Percentiles rank a stretch among this genome's conserved stretches.
Evolutionary conservation across 192 early-diverging fungal genomes (phyloP).

Genomic region (Gorgonomyces haynaldii): DNA sequence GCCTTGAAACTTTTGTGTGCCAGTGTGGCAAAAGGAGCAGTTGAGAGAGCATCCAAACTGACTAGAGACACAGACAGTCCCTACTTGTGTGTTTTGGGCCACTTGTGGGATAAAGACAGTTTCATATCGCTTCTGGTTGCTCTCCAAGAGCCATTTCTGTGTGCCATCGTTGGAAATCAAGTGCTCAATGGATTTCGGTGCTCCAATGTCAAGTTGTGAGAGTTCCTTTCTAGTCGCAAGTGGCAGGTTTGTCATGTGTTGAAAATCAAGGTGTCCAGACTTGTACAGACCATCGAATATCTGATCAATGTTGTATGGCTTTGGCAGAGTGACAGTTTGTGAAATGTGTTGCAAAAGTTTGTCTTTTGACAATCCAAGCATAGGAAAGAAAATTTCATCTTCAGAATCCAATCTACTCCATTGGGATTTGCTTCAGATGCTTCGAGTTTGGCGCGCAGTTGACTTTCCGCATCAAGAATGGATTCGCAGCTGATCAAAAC

Average conservation of each 20-base stretch:
- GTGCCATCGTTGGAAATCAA: constrained; percentile 30
- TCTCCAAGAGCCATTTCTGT: constrained; percentile 27
- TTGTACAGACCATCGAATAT: not conserved
- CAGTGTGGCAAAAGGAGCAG: constrained; percentile 84
- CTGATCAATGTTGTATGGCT: not conserved
- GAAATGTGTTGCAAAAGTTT: too few species aligned
- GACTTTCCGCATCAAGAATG: too few species aligned
- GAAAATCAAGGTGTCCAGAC: not conserved
- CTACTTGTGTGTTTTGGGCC: constrained; percentile 13
- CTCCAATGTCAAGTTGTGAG: constrained; percentile 1
- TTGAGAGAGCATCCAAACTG: constrained; percentile 80
- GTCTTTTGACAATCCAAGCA: too few species aligned
- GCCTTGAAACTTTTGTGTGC: constrained; percentile 70
- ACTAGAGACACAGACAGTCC: constrained; percentile 69
- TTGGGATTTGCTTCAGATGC: too few species aligned
- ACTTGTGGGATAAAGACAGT: constrained; percentile 65
- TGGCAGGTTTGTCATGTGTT: not conserved
- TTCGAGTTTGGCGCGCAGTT: too few species aligned
- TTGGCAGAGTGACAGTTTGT: not conserved
- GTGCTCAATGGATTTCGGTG: not conserved
- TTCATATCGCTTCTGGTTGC: constrained; percentile 45
- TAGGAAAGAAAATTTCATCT: too few species aligned
- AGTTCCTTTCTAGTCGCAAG: not conserved
- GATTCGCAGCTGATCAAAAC: constrained; percentile 30
- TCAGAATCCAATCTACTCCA: too few species aligned